Conservation (phyloP, 371 early-diverging fungal species). For the Chytridiales sp. region DNA sequence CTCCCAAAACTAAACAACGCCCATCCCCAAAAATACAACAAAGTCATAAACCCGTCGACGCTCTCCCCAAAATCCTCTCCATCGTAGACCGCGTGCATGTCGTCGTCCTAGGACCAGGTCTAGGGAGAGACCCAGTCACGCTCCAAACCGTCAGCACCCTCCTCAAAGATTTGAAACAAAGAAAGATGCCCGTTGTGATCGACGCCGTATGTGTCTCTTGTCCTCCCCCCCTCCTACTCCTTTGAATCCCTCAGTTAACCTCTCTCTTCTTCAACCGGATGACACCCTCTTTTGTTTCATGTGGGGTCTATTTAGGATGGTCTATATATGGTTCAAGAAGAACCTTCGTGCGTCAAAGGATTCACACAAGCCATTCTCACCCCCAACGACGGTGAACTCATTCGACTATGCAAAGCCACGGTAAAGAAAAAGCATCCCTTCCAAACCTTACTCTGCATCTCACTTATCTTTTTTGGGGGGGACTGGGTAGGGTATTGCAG, state of each 20-base stretch:
- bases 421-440: constrained; percentile 32
- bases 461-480: background rate
- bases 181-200: constrained; percentile 74
- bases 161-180: constrained; percentile 61
- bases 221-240: constrained; percentile 73
- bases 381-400: constrained; percentile 89
- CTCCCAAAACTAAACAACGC: background rate
- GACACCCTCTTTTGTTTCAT: constrained; percentile 3
- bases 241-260: constrained; percentile 68
- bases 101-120: constrained; percentile 88
- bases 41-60: too few relatives aligned
- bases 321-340: constrained; percentile 68
- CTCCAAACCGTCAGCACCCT: constrained; percentile 59
- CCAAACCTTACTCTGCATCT: constrained; percentile 7
- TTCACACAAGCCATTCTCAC: constrained; percentile 78
- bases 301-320: constrained; percentile 62
- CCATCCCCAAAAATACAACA: background rate
- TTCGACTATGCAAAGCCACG: constrained; percentile 70
- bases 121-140: constrained; percentile 75
- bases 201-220: constrained; percentile 72
- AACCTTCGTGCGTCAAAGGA: constrained; percentile 69
- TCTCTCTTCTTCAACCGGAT: constrained; percentile 65
- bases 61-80: constrained; percentile 43
- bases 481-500: background rate
- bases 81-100: constrained; percentile 77